Evolutionary conservation across 2,329 filamentous ascomycete genomes (phyloP), one percentile per base, ranked within the genome.

Genomic region (Graphium sp.): DNA sequence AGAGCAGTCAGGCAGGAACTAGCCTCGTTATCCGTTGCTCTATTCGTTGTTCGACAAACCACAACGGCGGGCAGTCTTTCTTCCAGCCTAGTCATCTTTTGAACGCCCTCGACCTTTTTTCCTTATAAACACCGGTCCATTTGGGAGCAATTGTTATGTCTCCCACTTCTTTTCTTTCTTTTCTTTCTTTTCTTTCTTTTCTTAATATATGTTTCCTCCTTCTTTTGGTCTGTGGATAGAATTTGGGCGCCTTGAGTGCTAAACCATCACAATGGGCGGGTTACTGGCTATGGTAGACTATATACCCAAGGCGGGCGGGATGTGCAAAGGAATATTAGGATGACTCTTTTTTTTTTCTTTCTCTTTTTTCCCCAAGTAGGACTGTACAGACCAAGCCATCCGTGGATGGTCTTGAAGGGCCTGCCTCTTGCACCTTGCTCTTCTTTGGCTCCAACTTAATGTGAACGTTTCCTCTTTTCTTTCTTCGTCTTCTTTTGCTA

Each of bases 271-370:
- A 12, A 12, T 20, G 6, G 12, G 9, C 19, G 10, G 17, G 12
- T 29, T 22, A 5, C 2, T 26, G 13, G n/a, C 6, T 3, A 32
- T 32, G 25, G 22, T 18, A 26, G 23, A 5, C 12, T 25, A 15
- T 13, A 15, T 16, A 12, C 18, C 6, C 23, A 13, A 15, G 15
- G 14, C 23, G 23, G 15, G 9, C 12, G 23, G 23, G 14, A 15
- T 16, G 15, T 13, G 14, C 11, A 24, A 29, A 7, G 29, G 16
- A 19, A 28, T 14, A 13, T 24, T 10, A 32, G 14, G 18, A 27
- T 14, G 13, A 17, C 18, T 11, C 14, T 26, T 13, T 17, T 17
- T 17, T 16, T 6, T 12, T 27, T 11, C 25, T 27, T 15, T 31
- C 15, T 26, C 9, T 7, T 14, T 14, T 6, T 18, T 17, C 12